Evolutionary conservation across 164 flowering plant species (phyloP).

Genomic region (Stephania japonica): DNA sequence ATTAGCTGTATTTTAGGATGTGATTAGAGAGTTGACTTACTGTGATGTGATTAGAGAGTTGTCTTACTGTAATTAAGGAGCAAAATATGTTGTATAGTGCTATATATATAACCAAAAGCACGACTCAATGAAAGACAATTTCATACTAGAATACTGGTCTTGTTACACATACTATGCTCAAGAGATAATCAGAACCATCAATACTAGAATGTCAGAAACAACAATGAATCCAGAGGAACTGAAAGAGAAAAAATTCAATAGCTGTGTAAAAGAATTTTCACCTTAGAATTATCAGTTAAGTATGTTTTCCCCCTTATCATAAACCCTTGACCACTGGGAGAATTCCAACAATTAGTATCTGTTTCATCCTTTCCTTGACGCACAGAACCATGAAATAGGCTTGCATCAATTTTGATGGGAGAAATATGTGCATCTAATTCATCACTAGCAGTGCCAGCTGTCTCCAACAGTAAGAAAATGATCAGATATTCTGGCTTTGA

Average conservation of each 20-base stretch:
- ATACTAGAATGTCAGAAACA: not conserved
- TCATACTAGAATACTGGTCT: no score
- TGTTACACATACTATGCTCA: not conserved
- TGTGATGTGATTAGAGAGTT: no score
- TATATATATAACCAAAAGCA: no score
- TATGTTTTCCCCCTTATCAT: constrained; percentile 89
- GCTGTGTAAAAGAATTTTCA: constrained; percentile 13
- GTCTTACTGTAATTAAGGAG: no score
- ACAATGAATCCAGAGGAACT: not conserved
- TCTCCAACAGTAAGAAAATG: constrained; percentile 13
- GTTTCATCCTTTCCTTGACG: constrained; percentile 52
- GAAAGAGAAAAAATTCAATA: not conserved
- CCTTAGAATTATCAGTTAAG: constrained; percentile 75
- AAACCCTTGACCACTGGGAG: constrained; percentile 74
- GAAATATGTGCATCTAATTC: constrained; percentile 45
- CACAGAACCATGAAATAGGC: constrained; percentile 54
- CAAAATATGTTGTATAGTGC: no score
- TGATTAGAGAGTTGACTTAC: no score
- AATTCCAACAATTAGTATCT: constrained; percentile 76
- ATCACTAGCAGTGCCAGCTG: constrained; percentile 38
- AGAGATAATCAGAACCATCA: not conserved
- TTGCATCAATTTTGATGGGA: constrained; percentile 43
- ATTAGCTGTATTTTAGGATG: no score
- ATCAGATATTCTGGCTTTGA: not conserved
- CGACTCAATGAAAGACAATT: no score